Percentiles rank a stretch among this genome's conserved stretches.
Conservation (phyloP, 257 asterid species). For the Capsicum baccatum region DNA sequence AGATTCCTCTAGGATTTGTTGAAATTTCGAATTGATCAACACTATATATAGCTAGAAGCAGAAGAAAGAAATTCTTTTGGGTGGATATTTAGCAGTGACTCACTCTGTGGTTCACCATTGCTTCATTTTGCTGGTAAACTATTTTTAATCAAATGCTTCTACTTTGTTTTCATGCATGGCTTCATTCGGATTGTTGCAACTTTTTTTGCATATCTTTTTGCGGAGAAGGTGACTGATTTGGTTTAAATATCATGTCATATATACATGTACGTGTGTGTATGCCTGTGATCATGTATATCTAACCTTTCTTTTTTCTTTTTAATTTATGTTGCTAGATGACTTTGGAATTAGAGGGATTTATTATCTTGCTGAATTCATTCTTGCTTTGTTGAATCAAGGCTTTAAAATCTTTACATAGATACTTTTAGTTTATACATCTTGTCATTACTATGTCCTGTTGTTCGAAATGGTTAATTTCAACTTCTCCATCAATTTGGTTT, state of each 20-base stretch:
- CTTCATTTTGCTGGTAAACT: conserved; percentile 15
- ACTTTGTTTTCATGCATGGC: background rate
- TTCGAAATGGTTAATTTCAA: background rate
- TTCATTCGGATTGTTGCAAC: background rate
- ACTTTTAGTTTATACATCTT: background rate
- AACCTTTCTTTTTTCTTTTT: background rate
- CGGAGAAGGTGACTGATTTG: background rate
- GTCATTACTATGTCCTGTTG: background rate
- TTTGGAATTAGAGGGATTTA: background rate
- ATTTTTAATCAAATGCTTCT: conserved; percentile 10
- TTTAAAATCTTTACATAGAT: no score
- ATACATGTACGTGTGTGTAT: background rate
- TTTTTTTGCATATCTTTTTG: background rate
- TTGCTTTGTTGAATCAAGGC: no score
- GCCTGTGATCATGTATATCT: background rate
- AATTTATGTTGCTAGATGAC: background rate
- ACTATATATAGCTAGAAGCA: background rate
- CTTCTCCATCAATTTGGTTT: background rate
- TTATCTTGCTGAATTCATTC: background rate
- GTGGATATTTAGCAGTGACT: background rate
- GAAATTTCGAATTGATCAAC: background rate
- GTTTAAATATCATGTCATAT: background rate
- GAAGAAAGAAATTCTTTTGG: background rate
- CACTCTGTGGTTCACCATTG: conserved; percentile 27
- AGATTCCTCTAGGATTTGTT: conserved; percentile 15